Evolutionary conservation across 805 yeast genomes (phyloP).

Genomic region (Jamesozyma lodderae): DNA sequence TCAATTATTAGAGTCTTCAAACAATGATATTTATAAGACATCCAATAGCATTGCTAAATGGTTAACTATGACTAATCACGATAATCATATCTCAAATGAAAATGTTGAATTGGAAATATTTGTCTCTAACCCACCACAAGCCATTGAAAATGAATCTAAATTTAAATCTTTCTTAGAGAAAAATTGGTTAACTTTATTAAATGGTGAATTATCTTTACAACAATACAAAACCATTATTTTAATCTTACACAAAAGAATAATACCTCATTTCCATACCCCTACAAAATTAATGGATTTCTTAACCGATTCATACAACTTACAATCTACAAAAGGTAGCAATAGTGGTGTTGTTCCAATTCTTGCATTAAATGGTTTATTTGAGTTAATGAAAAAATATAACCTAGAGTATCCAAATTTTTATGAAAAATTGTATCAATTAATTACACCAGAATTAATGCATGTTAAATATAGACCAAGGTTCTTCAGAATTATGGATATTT

Average conservation of each 20-base stretch:
- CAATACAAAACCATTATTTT: conserved; percentile 66
- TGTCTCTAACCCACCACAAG: conserved; percentile 40
- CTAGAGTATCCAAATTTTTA: conserved; percentile 90
- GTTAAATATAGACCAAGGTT: conserved; percentile 79
- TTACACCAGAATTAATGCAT: conserved; percentile 68
- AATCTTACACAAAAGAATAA: conserved; percentile 72
- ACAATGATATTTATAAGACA: conserved; percentile 16
- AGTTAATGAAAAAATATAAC: conserved; percentile 69
- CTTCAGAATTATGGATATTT: conserved; percentile 76
- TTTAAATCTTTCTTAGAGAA: conserved; percentile 64
- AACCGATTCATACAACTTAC: conserved; percentile 67
- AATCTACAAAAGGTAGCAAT: conserved; percentile 21
- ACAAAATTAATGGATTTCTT: conserved; percentile 85
- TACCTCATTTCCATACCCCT: conserved; percentile 74
- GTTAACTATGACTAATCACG: conserved; percentile 32
- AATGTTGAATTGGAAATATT: conserved; percentile 33
- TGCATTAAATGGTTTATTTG: conserved; percentile 81
- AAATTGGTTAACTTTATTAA: conserved; percentile 52
- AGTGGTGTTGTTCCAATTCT: conserved; percentile 59
- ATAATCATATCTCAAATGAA: conserved; percentile 23
- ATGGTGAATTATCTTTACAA: conserved; percentile 35
- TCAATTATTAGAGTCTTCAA: conserved; percentile 15
- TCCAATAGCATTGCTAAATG: conserved; percentile 30
- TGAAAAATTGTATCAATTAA: conserved; percentile 66
- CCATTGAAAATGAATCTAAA: conserved; percentile 32